Evolutionary conservation across 2,329 filamentous ascomycete species (phyloP), one percentile per base, ranked within the genome.

Genomic region (Verticillium dahliae): DNA sequence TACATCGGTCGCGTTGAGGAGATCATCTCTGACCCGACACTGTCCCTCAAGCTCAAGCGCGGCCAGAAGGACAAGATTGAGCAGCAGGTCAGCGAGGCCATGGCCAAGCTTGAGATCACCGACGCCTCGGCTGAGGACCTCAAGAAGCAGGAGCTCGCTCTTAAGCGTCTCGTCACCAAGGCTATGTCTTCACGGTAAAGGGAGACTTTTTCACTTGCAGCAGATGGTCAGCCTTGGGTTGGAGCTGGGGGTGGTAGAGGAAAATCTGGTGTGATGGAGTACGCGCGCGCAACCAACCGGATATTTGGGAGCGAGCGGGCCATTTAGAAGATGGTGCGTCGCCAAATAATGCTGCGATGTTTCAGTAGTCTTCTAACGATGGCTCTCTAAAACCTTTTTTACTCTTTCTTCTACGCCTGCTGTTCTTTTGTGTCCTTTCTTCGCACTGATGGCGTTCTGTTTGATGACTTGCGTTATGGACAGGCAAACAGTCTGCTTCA

Each of bases 51-150:
- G 88, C 86, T 99, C 76, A 98, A 98, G 91, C 92, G 94, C 73
- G 92, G 92, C 78, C 93, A 96, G 86, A 97, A 97, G 90, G 93
- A 97, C 82, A 98, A 97, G 90, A 97, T 99, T 69, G 95, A 99
- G 88, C 89, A 90, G 75, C 91, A 92, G 70, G 91, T 99, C 71
- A 94, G 90, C 79, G 95, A 99, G 73, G 95, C 95, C 71, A 98
- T 99, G 95, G 91, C 87, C 67, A 90, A 96, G 81, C 90, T 99
- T 67, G 95, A 99, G 88, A 83, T 99, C 74, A 91, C 94, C 80
- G 96, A 99, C 70, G 91, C 91, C 62, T 81, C 82, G 66, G 90
- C 92, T 65, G 96, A 99, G 71, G 95, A 99, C 76, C 85, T 99
- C 71, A 98, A 96, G 91, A 98, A 98, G 92, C 96, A 97, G 89